A percentile compares a stretch with the other conserved stretches of the same genome.
phyloP scores from a whole-genome alignment of 768 basidiomycete genomes.

The Hebeloma cylindrosporum region DNA sequence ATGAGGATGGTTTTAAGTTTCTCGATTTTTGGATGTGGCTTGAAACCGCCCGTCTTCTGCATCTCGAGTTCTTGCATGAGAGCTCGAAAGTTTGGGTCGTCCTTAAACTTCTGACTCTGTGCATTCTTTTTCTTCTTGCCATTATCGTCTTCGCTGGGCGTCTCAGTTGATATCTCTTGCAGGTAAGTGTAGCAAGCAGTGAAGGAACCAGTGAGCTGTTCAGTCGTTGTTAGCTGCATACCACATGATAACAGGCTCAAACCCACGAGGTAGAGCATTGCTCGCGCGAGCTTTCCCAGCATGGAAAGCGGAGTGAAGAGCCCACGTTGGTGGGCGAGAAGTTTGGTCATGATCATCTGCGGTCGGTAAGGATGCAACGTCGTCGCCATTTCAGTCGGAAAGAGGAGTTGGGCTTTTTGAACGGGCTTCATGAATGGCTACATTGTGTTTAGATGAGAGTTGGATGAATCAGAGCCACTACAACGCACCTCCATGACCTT shows the following conservation, averaged over 20 bases:
- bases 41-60: slow-evolving; percentile 55
- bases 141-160: slow-evolving; percentile 31
- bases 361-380: slow-evolving; percentile 66
- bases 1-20: slow-evolving; percentile 70
- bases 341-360: slow-evolving; percentile 40
- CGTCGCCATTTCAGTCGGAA: slow-evolving; percentile 48
- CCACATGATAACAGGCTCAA: neutral
- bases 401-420: slow-evolving; percentile 43
- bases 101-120: slow-evolving; percentile 47
- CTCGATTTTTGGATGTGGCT: slow-evolving; percentile 91
- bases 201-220: slow-evolving; percentile 79
- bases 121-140: slow-evolving; percentile 36
- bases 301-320: slow-evolving; percentile 51
- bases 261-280: slow-evolving; percentile 85
- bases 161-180: slow-evolving; percentile 44
- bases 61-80: slow-evolving; percentile 67
- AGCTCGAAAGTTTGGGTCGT: slow-evolving; percentile 60
- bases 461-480: neutral
- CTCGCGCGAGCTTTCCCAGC: slow-evolving; percentile 64
- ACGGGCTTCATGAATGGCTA: slow-evolving; percentile 35
- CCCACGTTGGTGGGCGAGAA: slow-evolving; percentile 45
- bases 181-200: slow-evolving; percentile 74
- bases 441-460: slow-evolving; percentile 14
- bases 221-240: neutral
- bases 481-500: slow-evolving; percentile 70